These are phyloP conservation scores for Paramecium caudatum DNA, from an alignment of 73 alveolate genomes.

Conservation along the genomic window DNA sequence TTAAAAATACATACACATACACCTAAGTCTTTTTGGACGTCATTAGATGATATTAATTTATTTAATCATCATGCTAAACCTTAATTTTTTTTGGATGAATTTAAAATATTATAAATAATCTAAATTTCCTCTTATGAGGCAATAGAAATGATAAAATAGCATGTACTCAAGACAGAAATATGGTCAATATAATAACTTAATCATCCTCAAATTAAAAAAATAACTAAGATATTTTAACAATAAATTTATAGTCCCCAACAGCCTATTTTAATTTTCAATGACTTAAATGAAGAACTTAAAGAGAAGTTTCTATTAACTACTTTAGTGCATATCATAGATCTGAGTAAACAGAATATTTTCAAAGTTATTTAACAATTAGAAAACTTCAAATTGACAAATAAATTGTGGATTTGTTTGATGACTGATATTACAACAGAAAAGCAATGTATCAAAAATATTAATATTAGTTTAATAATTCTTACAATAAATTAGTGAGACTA, in stretches of 20 bases:
- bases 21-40: slow-evolving; percentile 9
- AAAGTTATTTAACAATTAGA: not conserved
- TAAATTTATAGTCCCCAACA: slow-evolving; percentile 23
- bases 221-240: not conserved
- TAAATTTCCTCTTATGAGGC: slow-evolving; percentile 14
- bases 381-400: not conserved
- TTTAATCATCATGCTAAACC: not conserved
- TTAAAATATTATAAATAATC: not conserved
- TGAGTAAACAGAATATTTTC: not conserved
- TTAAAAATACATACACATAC: not conserved
- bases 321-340: not conserved
- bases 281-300: not conserved
- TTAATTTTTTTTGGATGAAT: not conserved
- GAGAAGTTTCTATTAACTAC: not conserved
- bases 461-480: no score
- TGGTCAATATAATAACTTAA: not conserved
- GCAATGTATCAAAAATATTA: no score
- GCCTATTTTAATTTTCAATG: not conserved
- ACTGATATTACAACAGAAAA: no score
- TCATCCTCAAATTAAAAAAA: slow-evolving; percentile 11
- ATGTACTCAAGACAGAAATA: not conserved
- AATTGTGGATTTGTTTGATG: not conserved
- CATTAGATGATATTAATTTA: not conserved
- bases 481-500: no score
- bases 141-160: not conserved